Base-by-base conservation (phyloP, 768 basidiomycete genomes). In the Boletellus ananiceps region DNA sequence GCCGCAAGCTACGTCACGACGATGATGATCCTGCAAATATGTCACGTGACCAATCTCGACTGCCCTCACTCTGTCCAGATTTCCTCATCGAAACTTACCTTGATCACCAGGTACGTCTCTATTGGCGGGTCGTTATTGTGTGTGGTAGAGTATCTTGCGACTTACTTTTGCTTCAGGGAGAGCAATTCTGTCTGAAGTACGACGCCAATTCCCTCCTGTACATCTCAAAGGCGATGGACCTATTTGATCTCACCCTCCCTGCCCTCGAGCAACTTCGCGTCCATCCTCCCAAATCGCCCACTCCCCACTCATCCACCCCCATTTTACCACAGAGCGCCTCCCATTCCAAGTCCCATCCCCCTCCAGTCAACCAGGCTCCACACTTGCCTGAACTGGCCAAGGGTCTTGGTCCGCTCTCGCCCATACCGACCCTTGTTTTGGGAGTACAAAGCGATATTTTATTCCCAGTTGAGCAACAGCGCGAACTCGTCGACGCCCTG, bases 191-290 rank as follows among this genome's bases (percentile, higher is more conserved):
- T 67, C 75, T 99, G 49, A 98, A 96, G 65, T 99, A 98, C 67
- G 96, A 99, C 65, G 95, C 96, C 50, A 99, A 98, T 72, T 97
- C 94, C 2, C 84, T 98, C 68, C 93, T 98, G 57, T 99, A 98
- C 74, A 83, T 99, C 52, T 95, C 92, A 5, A 99, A 98, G 70
- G 96, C 96, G 29, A 99, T 99, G 96, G 96, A 98, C 67, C 77
- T 98, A 0, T 99, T 99, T 69, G 95, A 97, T 71, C 84, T 99
- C 81, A 93, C 92, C 4, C 71, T 74, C 1, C 78, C 88, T 14
- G 79, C 92, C 14, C 78, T 99, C 15, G 66, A 78, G 41, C 79
- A 80, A 21, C 79, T 97, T 27, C 76, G 79, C 29, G 73, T 97
- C 36, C 64, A 64, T 11, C 60, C 66, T 19, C 62, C 58, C 5